A percentile compares a stretch with the other conserved stretches of the same genome.
These are phyloP conservation scores for Cordyceps tenuipes DNA, from an alignment of 2,329 filamentous ascomycete species.

Conservation along the genomic window DNA sequence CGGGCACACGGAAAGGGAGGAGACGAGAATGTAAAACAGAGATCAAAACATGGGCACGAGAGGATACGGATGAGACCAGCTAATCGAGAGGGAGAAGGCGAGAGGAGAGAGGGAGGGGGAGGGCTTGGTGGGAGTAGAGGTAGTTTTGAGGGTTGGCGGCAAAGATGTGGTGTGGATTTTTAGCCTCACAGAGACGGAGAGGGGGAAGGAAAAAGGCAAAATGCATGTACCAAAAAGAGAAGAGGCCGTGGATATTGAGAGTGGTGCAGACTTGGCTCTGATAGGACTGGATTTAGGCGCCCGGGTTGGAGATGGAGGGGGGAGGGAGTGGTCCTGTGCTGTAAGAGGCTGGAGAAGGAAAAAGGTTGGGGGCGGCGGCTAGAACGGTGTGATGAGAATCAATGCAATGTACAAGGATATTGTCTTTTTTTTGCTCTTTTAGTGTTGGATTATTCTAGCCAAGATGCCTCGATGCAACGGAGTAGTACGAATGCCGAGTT, in stretches of 20 bases:
- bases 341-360: background rate
- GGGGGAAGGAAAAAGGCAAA: background rate
- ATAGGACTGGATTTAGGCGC: slow-evolving; percentile 11
- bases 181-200: background rate
- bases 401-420: too few species aligned
- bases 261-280: background rate
- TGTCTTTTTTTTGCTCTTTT: too few species aligned
- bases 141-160: slow-evolving; percentile 7
- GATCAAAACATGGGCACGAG: slow-evolving; percentile 18
- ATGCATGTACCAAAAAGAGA: background rate
- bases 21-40: background rate
- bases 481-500: too few species aligned
- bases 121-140: background rate
- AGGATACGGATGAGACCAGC: slow-evolving; percentile 43
- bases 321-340: background rate
- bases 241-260: background rate
- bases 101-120: background rate
- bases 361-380: slow-evolving; percentile 5
- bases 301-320: slow-evolving; percentile 3
- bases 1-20: background rate
- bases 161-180: background rate
- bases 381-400: background rate
- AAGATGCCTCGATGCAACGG: too few species aligned
- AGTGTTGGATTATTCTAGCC: too few species aligned
- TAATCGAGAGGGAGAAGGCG: slow-evolving; percentile 34